Evolutionary conservation across 129 eudicot species (phyloP).

Genomic region (Tanacetum coccineum): DNA sequence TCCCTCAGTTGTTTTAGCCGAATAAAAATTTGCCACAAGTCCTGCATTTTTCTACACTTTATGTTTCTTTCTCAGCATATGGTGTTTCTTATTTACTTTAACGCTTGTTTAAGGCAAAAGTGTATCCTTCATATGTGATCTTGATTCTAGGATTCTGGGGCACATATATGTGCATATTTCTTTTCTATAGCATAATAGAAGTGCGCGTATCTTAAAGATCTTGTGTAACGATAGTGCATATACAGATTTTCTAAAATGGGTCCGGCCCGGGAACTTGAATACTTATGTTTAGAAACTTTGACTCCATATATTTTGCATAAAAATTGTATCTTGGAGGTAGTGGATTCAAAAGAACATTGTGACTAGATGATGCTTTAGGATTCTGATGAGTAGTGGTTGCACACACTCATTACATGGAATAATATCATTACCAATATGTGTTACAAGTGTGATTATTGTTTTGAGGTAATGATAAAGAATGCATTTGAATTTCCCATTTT

Average conservation of each 20-base stretch:
- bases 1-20: background rate
- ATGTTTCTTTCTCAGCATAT: background rate
- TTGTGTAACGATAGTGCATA: background rate
- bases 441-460: constrained; percentile 24
- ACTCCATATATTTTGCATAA: constrained; percentile 6
- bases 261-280: background rate
- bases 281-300: constrained; percentile 19
- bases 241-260: background rate
- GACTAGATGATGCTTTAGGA: constrained; percentile 22
- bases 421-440: constrained; percentile 19
- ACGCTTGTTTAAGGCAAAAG: background rate
- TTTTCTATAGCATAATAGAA: background rate
- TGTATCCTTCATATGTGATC: background rate
- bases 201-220: background rate
- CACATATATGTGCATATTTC: background rate
- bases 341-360: constrained; percentile 23
- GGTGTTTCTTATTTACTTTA: constrained; percentile 1
- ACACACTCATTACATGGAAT: constrained; percentile 33
- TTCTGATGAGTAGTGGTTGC: constrained; percentile 17
- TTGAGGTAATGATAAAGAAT: constrained; percentile 26
- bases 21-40: background rate
- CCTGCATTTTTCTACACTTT: background rate
- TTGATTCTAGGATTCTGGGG: background rate
- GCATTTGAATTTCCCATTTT: constrained; percentile 34
- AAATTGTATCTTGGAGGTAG: constrained; percentile 22